Evolutionary conservation across 2,329 filamentous ascomycete species (phyloP), one percentile per base, ranked within the genome.

Genomic region (Hortaea werneckii): DNA sequence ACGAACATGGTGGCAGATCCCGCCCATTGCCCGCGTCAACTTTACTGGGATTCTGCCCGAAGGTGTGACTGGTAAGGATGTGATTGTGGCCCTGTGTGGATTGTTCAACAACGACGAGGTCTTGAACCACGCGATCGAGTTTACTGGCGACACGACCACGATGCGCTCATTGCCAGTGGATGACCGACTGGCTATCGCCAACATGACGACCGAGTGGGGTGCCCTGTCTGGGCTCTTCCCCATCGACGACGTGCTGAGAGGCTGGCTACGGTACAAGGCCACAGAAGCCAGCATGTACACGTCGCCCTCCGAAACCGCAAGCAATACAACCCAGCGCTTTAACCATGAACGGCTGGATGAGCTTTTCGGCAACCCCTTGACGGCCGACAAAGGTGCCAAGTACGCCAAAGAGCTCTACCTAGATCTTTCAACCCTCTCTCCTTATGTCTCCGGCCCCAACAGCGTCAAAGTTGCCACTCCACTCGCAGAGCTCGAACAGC

Each of bases 51-150:
- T 78, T 0, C 69, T 95, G 5, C 89, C 87, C 0, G 69, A 71
- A 1, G 89, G 89, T 8, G 88, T 95, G 1, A 87, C 84, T 0
- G 90, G 88, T 29, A 96, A 98, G 66, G 92, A 96, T 64, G 85
- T 95, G 9, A 96, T 96, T 54, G 78, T 95, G 27, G 86, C 87
- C 0, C 75, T 96, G 1, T 94, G 87, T 55, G 86, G 85, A 1
- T 68, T 95, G 0, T 94, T 96, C 71, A 85, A 85, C 66, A 79
- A 84, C 44, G 83, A 87, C 55, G 87, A 95, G 39, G 90, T 95
- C 0, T 74, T 95, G 10, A 96, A 96, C 67, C 87, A 95, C 61
- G 80, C 80, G 5, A 82, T 96, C 49, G 90, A 96, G 60, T 95
- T 95, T 58, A 80, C 79, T 0, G 90, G 89, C 9, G 80, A 82